Evolutionary conservation across 2,329 filamentous ascomycete genomes (phyloP), one percentile per base, ranked within the genome.

Genomic region (Ophiostoma himal-ulmi): DNA sequence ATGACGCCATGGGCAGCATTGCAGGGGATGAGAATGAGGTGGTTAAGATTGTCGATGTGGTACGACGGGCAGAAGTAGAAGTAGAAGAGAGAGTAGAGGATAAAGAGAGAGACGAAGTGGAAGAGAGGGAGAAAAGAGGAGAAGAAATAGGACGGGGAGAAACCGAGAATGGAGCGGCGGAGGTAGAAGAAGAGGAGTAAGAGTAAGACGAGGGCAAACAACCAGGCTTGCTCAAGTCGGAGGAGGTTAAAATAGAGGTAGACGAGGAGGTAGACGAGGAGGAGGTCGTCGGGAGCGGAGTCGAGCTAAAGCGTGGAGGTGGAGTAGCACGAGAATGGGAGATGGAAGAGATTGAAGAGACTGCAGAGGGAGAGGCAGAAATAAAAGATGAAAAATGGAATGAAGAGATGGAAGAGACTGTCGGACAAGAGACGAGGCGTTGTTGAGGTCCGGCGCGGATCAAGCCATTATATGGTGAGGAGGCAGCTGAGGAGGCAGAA

Each of bases 1-100:
- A 77, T 71, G 81, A 81, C 77, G 81, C 81, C 81, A 82, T 83
- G 77, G 79, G 78, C 69, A 73, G 36, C 62, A 65, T 65, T 39
- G 36, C 62, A 74, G 74, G 68, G 76, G 75, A 30, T 30, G 65
- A 36, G 68, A 52, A 8, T 44, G 71, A 37, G 57, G 71, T 22
- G 48, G 48, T n/a, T n/a, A 67, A 64, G 68, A 30, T 30, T 30
- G 30, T 30, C 30, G 68, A 36, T 57, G 52, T 30, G 67, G 60
- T 39, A 65, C 62, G 62, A 39, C 20, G 20, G 36, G 13, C 20
- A 26, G 62, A 14, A 37, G 30, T 2, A 64, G 34, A 22, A 37
- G 48, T 65, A 3, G 60, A 66, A 60, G 71, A 67, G 70, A 48
- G 54, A 65, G 34, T 48, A 30, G 62, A 69, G 67, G 30, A 62